These are phyloP conservation scores for Ciborinia camelliae DNA, from an alignment of 2,329 filamentous ascomycete genomes.

Conservation along the genomic window DNA sequence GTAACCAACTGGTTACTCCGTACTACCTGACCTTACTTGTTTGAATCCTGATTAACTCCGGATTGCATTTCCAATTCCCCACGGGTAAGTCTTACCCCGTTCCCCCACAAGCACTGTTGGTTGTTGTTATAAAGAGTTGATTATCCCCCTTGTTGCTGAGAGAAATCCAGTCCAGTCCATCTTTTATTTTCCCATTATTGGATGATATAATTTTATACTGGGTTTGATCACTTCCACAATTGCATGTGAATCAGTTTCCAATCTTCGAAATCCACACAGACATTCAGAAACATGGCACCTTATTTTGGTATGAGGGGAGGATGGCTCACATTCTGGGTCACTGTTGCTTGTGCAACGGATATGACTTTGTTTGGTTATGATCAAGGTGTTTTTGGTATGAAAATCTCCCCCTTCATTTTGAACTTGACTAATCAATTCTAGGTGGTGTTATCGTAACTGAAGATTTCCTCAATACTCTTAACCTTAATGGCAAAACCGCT, in stretches of 20 bases:
- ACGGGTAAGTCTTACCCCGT: background rate
- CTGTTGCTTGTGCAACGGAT: conserved; percentile 46
- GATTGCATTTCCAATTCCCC: background rate
- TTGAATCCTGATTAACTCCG: background rate
- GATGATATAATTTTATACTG: background rate
- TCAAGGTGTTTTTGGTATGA: conserved; percentile 44
- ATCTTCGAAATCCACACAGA: conserved; percentile 2
- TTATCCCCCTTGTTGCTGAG: conserved; percentile 1
- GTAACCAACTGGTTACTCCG: no score
- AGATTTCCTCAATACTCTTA: conserved; percentile 43
- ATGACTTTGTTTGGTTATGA: conserved; percentile 46
- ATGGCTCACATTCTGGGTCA: conserved; percentile 57
- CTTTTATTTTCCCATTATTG: background rate
- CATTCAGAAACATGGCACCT: conserved; percentile 11
- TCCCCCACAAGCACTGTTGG: background rate
- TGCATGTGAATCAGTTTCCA: background rate
- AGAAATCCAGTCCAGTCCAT: no score
- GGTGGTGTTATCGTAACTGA: conserved; percentile 47
- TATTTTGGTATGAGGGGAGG: conserved; percentile 53
- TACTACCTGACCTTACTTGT: no score
- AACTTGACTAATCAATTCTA: background rate
- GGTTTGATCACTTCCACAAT: background rate
- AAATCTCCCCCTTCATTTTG: background rate
- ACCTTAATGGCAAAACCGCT: conserved; percentile 25
- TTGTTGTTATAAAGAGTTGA: conserved; percentile 7